Base-by-base conservation (phyloP, 768 basidiomycete genomes). In the Suillus weaverae region DNA sequence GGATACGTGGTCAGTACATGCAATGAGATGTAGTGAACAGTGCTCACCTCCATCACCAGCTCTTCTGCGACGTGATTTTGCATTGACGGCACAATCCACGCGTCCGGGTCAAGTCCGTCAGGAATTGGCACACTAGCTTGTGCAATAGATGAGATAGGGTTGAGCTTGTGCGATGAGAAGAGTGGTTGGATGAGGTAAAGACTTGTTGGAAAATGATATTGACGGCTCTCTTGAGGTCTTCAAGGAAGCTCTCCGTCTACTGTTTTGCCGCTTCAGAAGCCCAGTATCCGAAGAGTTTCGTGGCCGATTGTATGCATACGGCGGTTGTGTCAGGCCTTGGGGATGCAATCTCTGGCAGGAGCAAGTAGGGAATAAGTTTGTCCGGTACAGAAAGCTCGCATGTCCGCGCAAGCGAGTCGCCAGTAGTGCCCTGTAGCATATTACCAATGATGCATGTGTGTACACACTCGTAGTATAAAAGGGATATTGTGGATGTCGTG, bases 391-490 rank as follows among this genome's bases (percentile, higher is more conserved):
- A 76, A n/a, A 95, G 81, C 68, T 94, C 90, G 53, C 94, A 99
- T 13, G 89, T 87, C 64, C 83, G 83, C 6, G 97, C 97, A 54
- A 99, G 80, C 4, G 88, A 80, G 73, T 90, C 84, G 13, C 93
- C 94, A 36, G 89, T 86, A 26, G 86, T 64, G 4, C 89, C 91
- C 69, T 90, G 89, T 11, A 99, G 83, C 94, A 99, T 98, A 8
- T 93, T 95, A 11, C 97, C 97, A 13, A 94, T 94, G 69, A 99
- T 99, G 70, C 95, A 98, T 0, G 97, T 99, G 70, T 95, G 92
- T 1, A 99, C 97, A 76, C 97, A 99, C 80, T 99, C 97, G 74
- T 99, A 99, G 74, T 99, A 99, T 16, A 99, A 79, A 30, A 99
- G 81, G 30, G 96, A 98, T 44, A 99, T 96, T 0, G 97, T 97